Conservation (phyloP, 139 green algal species). For the Coccomyxa sp. region DNA sequence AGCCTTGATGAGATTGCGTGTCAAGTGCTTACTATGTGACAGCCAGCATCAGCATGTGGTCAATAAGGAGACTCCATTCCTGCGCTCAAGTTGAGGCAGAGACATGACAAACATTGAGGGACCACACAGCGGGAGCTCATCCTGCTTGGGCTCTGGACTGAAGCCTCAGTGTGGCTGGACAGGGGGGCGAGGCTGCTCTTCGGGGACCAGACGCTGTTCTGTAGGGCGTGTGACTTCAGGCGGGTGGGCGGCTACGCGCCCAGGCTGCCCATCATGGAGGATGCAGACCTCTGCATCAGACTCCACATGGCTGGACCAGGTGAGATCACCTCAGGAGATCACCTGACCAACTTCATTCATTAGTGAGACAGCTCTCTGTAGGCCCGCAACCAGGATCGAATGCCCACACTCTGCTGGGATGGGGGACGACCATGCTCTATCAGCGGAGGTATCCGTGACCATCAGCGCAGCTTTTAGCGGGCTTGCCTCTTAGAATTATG, state of each 20-base stretch:
- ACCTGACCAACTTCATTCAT: neutral
- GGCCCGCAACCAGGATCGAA: neutral
- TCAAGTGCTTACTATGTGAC: too few species aligned
- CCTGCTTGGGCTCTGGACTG: too few species aligned
- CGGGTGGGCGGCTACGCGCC: conserved; percentile 51
- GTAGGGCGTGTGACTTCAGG: conserved; percentile 47
- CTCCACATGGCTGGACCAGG: conserved; percentile 47
- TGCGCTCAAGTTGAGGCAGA: too few species aligned
- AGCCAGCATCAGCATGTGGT: too few species aligned
- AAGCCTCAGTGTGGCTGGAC: neutral
- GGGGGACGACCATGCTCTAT: neutral
- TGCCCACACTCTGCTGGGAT: neutral
- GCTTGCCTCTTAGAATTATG: too few species aligned
- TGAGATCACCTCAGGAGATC: neutral
- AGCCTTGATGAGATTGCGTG: too few species aligned
- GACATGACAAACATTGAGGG: too few species aligned
- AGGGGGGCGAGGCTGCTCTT: conserved; percentile 54
- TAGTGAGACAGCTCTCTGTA: neutral
- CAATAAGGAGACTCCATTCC: too few species aligned
- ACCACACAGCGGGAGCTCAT: too few species aligned
- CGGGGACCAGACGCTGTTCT: conserved; percentile 72
- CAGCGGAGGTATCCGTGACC: neutral
- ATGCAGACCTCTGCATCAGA: conserved; percentile 66
- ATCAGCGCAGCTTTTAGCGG: neutral
- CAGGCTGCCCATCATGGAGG: conserved; percentile 73